A percentile compares a stretch with the other conserved stretches of the same genome.
Conservation (phyloP, 371 early-diverging fungal species). For the Thermomucor indicae-seudaticae region DNA sequence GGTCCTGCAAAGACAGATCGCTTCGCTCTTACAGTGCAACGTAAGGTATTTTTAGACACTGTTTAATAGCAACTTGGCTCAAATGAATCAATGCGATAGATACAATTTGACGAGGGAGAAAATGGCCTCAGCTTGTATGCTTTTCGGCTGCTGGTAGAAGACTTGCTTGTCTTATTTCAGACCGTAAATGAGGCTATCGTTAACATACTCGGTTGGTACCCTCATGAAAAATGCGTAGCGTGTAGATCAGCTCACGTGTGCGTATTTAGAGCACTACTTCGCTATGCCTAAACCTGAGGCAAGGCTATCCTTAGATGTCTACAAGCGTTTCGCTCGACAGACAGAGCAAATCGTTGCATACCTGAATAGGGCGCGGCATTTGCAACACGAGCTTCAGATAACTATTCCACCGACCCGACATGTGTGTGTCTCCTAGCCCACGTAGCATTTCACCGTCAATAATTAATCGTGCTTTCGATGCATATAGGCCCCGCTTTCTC, state of each 20-base stretch:
- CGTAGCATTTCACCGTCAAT: no score
- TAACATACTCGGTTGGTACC: conserved; percentile 69
- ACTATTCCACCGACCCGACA: conserved; percentile 81
- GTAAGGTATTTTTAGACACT: conserved; percentile 34
- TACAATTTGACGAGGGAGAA: conserved; percentile 77
- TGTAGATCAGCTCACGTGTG: neutral
- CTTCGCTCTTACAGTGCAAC: conserved; percentile 72
- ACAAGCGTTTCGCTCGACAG: conserved; percentile 82
- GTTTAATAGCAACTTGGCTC: neutral
- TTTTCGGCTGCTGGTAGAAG: conserved; percentile 78
- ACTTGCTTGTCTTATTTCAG: conserved; percentile 82
- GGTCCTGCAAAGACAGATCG: conserved; percentile 75
- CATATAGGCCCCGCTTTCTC: conserved; percentile 74
- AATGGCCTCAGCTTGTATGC: conserved; percentile 84
- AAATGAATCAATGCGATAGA: conserved; percentile 39
- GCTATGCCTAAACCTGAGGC: conserved; percentile 80
- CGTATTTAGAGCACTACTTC: conserved; percentile 70
- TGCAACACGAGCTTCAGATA: conserved; percentile 68
- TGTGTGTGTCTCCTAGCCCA: no score
- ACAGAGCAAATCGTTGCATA: conserved; percentile 77
- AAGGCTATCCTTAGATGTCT: conserved; percentile 69
- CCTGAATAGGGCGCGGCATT: conserved; percentile 70
- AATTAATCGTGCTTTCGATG: neutral
- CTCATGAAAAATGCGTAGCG: neutral
- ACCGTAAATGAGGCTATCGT: conserved; percentile 91